phyloP scores from a whole-genome alignment of 208 protist species.

The Trypanosoma lewisi region DNA sequence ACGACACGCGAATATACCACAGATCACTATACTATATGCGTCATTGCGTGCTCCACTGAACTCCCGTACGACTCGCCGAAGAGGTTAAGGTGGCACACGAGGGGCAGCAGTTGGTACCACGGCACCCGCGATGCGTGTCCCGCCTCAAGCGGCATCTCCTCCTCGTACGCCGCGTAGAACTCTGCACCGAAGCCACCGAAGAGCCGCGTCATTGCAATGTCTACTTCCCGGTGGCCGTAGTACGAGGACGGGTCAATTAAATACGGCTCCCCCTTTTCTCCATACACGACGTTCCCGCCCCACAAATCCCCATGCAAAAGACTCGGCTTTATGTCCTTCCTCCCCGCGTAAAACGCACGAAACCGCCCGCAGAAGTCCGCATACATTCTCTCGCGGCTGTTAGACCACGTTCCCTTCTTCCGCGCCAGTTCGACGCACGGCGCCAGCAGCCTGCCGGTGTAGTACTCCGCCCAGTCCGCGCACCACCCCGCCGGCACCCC shows the following conservation, averaged over 20 bases:
- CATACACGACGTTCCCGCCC: slow-evolving; percentile 28
- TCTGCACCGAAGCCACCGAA: slow-evolving; percentile 32
- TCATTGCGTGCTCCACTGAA: slow-evolving; percentile 19
- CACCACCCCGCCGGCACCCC: slow-evolving; percentile 12
- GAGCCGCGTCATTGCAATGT: slow-evolving; percentile 33
- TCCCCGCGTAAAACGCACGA: slow-evolving; percentile 7
- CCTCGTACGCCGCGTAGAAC: slow-evolving; percentile 36
- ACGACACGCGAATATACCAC: not conserved
- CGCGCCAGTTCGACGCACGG: slow-evolving; percentile 20
- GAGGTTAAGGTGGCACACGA: slow-evolving; percentile 29
- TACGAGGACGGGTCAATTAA: slow-evolving; percentile 31
- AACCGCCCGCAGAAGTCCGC: slow-evolving; percentile 24
- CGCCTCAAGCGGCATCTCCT: slow-evolving; percentile 14
- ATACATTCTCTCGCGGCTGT: slow-evolving; percentile 10
- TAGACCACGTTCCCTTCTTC: slow-evolving; percentile 20
- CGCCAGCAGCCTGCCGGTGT: slow-evolving; percentile 12
- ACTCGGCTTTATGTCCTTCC: slow-evolving; percentile 1
- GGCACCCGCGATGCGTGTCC: slow-evolving; percentile 20
- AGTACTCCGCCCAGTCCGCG: slow-evolving; percentile 23
- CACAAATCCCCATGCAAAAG: slow-evolving; percentile 33
- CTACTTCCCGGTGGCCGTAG: slow-evolving; percentile 34
- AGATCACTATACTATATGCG: not conserved
- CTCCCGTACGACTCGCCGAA: slow-evolving; percentile 36
- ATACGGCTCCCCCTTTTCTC: slow-evolving; percentile 11
- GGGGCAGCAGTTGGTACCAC: slow-evolving; percentile 31